A percentile compares a stretch with the other conserved stretches of the same genome.
Conservation (phyloP, 2,329 filamentous ascomycete genomes). For the Arthrobotrys sinensis region DNA sequence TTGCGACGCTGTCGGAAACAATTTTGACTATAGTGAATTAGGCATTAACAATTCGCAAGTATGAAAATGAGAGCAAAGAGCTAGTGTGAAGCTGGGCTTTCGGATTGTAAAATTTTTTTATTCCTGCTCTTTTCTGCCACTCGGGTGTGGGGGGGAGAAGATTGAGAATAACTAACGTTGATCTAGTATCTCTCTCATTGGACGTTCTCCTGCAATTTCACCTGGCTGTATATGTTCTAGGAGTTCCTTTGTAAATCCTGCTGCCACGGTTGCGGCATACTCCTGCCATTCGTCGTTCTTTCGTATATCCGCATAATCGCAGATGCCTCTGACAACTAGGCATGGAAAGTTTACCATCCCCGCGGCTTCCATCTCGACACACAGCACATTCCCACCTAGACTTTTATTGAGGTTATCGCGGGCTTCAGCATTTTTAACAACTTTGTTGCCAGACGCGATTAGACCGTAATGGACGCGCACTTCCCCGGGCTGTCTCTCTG, state of each 20-base stretch:
- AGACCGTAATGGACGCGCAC: constrained; percentile 28
- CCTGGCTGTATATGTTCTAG: neutral
- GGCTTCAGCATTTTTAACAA: neutral
- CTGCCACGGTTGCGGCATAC: neutral
- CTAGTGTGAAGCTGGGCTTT: too few species aligned
- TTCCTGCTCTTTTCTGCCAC: too few species aligned
- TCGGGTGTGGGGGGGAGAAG: too few species aligned
- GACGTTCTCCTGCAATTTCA: neutral
- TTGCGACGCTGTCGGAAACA: neutral
- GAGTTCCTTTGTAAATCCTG: constrained; percentile 17
- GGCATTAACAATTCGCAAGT: too few species aligned
- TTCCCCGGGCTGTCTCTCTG: neutral
- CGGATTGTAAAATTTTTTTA: too few species aligned
- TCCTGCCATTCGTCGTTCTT: constrained; percentile 21
- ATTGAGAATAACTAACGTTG: constrained; percentile 10
- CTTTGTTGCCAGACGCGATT: constrained; percentile 37
- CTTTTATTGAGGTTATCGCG: neutral
- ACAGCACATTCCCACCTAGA: neutral
- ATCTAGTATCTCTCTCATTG: neutral
- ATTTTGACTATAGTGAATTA: neutral
- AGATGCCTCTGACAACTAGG: constrained; percentile 33
- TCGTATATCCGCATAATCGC: constrained; percentile 5
- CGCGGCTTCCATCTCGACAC: constrained; percentile 28
- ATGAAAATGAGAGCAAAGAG: too few species aligned
- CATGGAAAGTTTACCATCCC: constrained; percentile 38